phyloP scores from a whole-genome alignment of 2,329 filamentous ascomycete genomes.

The Arthrobotrys conoides region DNA sequence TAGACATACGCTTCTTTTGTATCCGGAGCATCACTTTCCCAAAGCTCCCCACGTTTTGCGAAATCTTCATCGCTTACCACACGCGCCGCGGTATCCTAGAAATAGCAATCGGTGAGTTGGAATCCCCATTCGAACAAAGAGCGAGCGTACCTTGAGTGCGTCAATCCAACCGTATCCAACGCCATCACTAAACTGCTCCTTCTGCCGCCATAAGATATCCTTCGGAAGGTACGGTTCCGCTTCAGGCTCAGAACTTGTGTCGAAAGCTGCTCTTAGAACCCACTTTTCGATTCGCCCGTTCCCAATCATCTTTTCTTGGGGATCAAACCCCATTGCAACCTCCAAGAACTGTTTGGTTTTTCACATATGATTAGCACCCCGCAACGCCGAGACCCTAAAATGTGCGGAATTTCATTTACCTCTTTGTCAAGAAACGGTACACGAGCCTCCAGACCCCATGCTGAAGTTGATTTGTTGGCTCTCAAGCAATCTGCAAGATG shows the following conservation, averaged over 20 bases:
- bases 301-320: constrained; percentile 94
- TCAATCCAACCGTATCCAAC: constrained; percentile 99
- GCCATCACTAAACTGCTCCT: constrained; percentile 99
- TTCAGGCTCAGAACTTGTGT: constrained; percentile 87
- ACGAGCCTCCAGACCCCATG: constrained; percentile 97
- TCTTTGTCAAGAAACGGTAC: constrained; percentile 98
- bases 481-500: constrained; percentile 96
- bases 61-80: constrained; percentile 97
- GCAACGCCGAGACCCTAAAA: not conserved
- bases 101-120: not conserved
- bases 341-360: constrained; percentile 80
- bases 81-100: constrained; percentile 83
- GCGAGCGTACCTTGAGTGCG: constrained; percentile 76
- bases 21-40: constrained; percentile 92
- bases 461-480: constrained; percentile 98
- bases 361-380: not conserved
- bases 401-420: constrained; percentile 66
- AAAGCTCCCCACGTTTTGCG: constrained; percentile 97
- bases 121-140: too few species aligned
- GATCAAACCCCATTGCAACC: constrained; percentile 92
- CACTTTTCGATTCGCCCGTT: constrained; percentile 94
- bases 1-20: constrained; percentile 89
- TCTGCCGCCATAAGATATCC: constrained; percentile 96
- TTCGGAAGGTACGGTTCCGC: constrained; percentile 91
- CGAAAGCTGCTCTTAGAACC: constrained; percentile 97